Percentiles rank a stretch among this genome's conserved stretches.
Evolutionary conservation across 306 rosid species (phyloP).

Genomic region (Myrica gale): DNA sequence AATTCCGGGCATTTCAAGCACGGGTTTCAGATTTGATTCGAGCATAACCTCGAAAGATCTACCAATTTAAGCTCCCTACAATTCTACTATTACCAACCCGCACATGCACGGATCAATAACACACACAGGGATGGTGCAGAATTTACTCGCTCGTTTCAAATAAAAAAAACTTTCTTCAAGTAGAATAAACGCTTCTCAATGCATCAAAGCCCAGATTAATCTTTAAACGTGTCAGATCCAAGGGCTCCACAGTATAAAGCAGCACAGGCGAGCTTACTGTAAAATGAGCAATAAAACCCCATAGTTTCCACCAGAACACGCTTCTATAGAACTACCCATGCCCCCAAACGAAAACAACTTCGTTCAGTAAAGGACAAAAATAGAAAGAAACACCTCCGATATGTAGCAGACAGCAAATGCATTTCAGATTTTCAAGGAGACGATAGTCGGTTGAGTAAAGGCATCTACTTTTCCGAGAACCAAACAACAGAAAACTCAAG

Average conservation of each 20-base stretch:
- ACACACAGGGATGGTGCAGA: neutral
- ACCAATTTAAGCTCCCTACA: neutral
- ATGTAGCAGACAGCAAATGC: neutral
- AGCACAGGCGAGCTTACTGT: neutral
- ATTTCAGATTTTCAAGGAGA: neutral
- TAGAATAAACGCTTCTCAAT: neutral
- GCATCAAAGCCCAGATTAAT: neutral
- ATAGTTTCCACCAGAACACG: slow-evolving; percentile 9
- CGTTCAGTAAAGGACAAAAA: neutral
- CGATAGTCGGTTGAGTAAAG: neutral
- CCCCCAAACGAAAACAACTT: neutral
- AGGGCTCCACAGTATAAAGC: slow-evolving; percentile 1
- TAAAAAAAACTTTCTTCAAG: neutral
- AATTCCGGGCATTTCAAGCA: neutral
- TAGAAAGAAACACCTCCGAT: neutral
- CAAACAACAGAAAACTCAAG: neutral
- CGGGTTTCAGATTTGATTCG: neutral
- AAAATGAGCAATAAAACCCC: neutral
- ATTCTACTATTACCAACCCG: neutral
- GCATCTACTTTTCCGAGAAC: neutral
- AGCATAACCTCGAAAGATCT: neutral
- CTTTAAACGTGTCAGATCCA: slow-evolving; percentile 16
- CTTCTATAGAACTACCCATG: neutral
- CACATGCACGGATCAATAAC: neutral
- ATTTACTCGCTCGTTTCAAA: neutral